Base-by-base conservation (phyloP, 192 early-diverging fungal genomes). In the Gryganskiella cystojenkinii region DNA sequence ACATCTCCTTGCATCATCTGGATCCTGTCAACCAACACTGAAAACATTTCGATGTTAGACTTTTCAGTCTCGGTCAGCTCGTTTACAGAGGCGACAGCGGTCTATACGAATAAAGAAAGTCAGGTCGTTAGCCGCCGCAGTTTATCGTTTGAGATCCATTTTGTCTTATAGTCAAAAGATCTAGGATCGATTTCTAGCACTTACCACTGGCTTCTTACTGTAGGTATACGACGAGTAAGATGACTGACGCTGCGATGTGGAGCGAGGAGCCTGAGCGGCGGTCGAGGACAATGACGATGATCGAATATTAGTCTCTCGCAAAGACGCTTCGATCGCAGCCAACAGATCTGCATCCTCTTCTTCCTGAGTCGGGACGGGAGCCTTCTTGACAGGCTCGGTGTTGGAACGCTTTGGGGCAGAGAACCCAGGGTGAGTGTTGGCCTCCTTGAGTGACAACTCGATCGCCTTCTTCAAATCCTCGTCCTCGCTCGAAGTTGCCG, bases 401-500 rank as follows among this genome's bases (percentile, higher is more conserved):
- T 47, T 34, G 61, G 78, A 24, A 57, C 44, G 35, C 66, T 71
- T 71, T 13, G 61, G 70, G 24, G 70, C 70, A 3, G 70, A 71
- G 57, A 85, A 85, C 24, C 85, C 84, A 56, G 82, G 88, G 42
- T 70, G 87, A 55, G 31, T 86, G 64, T 89, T 86, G 40, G 86
- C 70, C 56, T 95, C 94, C 67, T 95, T 90, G 42, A 99, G 71
- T 0, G 96, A 98, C 34, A 95, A 85, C 61, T 93, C 95, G 71
- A 99, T 99, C 0, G 98, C 98, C 30, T 89, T 91, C 78, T 93
- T 91, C 37, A 99, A 68, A 68, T 99, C 97, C 35, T 89, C 95
- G 70, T 99, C 96, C 17, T 95, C 92, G 4, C 89, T 64, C 51
- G 63, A 43, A n/a, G 70, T 54, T 51, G 56, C 30, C 57, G n/a